Conservation (phyloP, 257 asterid genomes). For the Solanum sparsipilum region DNA sequence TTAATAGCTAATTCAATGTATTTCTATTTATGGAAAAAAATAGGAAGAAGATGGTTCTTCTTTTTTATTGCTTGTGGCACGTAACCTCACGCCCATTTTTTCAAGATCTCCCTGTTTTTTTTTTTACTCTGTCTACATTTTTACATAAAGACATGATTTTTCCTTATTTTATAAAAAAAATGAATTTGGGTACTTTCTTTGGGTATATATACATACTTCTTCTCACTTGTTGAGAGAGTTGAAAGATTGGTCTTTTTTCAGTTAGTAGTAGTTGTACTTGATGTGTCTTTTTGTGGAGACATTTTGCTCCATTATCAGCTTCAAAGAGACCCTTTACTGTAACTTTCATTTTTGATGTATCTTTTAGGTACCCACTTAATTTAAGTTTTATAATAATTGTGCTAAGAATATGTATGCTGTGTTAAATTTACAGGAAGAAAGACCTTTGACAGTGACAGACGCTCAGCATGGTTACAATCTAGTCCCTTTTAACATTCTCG, state of each 20-base stretch:
- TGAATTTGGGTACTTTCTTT: neutral
- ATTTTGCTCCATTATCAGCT: slow-evolving; percentile 20
- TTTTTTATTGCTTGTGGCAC: neutral
- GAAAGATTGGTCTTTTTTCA: neutral
- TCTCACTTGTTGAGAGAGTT: neutral
- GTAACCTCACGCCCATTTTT: neutral
- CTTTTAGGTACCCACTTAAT: slow-evolving; percentile 1
- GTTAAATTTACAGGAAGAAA: slow-evolving; percentile 52
- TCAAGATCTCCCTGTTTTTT: slow-evolving; percentile 11
- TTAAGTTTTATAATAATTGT: slow-evolving; percentile 1
- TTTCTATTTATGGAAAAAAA: neutral
- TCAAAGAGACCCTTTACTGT: slow-evolving; percentile 6
- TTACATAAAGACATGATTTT: neutral
- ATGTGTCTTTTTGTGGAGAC: slow-evolving; percentile 13
- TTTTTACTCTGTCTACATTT: slow-evolving; percentile 28
- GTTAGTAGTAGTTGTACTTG: neutral
- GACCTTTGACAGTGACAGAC: slow-evolving; percentile 61
- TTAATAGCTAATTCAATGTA: neutral
- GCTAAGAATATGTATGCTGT: slow-evolving; percentile 13
- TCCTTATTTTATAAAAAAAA: neutral
- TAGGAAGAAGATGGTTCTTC: neutral
- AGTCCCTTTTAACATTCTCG: slow-evolving; percentile 8
- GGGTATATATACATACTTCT: too few species aligned
- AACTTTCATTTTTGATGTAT: slow-evolving; percentile 6
- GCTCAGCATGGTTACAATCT: slow-evolving; percentile 47